phyloP scores from a whole-genome alignment of 1,284 basidiomycete genomes.

The Peniophora sp. region DNA sequence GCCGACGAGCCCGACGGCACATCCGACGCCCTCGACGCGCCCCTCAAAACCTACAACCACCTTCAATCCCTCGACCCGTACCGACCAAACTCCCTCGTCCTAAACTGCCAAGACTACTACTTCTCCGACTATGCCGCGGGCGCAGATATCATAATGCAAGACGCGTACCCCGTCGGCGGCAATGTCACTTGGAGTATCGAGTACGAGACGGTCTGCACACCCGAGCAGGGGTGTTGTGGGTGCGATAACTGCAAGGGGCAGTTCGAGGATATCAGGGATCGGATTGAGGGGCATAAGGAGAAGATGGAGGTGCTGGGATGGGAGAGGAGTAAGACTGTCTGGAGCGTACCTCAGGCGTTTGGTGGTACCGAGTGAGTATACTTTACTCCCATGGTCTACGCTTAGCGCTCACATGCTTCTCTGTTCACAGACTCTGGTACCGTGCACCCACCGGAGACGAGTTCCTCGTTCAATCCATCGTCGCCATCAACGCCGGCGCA shows the following conservation, averaged over 20 bases:
- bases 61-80: slow-evolving; percentile 66
- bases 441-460: slow-evolving; percentile 60
- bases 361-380: slow-evolving; percentile 47
- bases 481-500: slow-evolving; percentile 67
- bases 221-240: slow-evolving; percentile 63
- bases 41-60: slow-evolving; percentile 45
- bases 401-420: background rate
- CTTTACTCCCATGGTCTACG: background rate
- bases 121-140: slow-evolving; percentile 53
- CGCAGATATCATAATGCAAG: slow-evolving; percentile 54
- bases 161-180: slow-evolving; percentile 54
- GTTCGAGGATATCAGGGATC: slow-evolving; percentile 54
- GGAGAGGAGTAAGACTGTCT: slow-evolving; percentile 55
- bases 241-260: slow-evolving; percentile 44
- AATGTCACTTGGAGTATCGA: slow-evolving; percentile 57
- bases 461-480: slow-evolving; percentile 53
- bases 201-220: slow-evolving; percentile 47
- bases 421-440: slow-evolving; percentile 52
- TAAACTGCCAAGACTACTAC: slow-evolving; percentile 67
- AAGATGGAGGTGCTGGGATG: slow-evolving; percentile 54
- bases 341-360: slow-evolving; percentile 74
- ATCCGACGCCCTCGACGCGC: slow-evolving; percentile 56
- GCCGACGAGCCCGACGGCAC: slow-evolving; percentile 71
- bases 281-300: slow-evolving; percentile 55
- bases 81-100: slow-evolving; percentile 66